Conservation (phyloP, 2,329 filamentous ascomycete species). For the Colletotrichum sp. region DNA sequence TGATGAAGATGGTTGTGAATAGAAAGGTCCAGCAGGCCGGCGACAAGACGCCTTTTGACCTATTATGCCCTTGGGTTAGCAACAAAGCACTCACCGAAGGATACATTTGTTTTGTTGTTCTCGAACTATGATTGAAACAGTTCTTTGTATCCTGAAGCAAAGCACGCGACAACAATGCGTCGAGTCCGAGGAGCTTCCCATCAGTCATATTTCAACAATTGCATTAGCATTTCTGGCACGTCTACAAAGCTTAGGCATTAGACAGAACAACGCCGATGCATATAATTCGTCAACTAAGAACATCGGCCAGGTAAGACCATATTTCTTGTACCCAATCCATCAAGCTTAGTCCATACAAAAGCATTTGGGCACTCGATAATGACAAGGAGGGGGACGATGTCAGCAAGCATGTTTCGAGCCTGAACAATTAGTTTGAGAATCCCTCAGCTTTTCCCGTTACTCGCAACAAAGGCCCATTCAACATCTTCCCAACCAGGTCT, state of each 20-base stretch:
- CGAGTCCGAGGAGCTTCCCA: neutral
- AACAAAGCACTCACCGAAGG: neutral
- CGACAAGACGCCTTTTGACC: neutral
- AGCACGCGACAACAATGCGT: neutral
- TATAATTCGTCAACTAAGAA: neutral
- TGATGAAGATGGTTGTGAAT: neutral
- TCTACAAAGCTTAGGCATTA: neutral
- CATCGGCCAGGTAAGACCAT: neutral
- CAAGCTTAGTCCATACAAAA: neutral
- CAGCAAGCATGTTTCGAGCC: neutral
- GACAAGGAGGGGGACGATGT: neutral
- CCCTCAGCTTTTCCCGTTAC: neutral
- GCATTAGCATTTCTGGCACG: neutral
- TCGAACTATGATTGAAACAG: neutral
- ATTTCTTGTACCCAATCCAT: neutral
- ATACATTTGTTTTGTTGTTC: neutral
- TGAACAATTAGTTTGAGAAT: neutral
- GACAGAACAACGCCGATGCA: neutral
- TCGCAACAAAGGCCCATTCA: neutral
- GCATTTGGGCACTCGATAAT: neutral
- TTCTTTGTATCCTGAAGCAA: neutral
- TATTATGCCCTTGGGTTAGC: neutral
- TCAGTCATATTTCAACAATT: neutral
- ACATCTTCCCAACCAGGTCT: constrained; percentile 4
- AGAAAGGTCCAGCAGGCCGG: neutral